phyloP scores from a whole-genome alignment of 1,284 basidiomycete genomes.

The Anthracocystis panici-leucophaei region DNA sequence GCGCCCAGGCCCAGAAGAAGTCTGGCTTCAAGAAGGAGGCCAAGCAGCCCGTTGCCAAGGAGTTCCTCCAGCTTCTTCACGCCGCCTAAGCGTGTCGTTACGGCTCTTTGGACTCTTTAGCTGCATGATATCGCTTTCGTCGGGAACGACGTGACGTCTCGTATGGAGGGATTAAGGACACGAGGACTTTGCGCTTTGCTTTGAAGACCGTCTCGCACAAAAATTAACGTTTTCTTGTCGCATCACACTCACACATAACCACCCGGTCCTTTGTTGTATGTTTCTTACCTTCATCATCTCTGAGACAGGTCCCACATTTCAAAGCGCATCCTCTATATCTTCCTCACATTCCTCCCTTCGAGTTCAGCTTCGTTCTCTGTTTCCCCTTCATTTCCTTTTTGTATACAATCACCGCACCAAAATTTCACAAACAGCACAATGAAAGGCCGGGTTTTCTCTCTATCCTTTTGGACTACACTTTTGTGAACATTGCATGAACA shows the following conservation, averaged over 20 bases:
- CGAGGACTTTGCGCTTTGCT: neutral
- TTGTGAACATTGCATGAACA: too few relatives aligned
- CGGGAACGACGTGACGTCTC: neutral
- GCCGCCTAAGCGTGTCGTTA: constrained; percentile 40
- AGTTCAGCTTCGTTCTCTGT: too few relatives aligned
- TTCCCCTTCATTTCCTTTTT: too few relatives aligned
- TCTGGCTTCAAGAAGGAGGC: constrained; percentile 65
- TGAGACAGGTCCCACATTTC: neutral
- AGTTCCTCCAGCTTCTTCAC: constrained; percentile 83
- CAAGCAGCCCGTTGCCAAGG: constrained; percentile 78
- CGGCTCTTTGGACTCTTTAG: constrained; percentile 5
- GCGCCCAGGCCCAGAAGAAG: constrained; percentile 62
- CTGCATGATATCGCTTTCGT: constrained; percentile 19
- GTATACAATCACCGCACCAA: too few relatives aligned
- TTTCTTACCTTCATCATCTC: neutral
- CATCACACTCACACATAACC: constrained; percentile 12
- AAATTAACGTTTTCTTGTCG: constrained; percentile 8
- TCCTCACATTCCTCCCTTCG: too few relatives aligned
- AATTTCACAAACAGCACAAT: too few relatives aligned
- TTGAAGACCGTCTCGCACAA: constrained; percentile 10
- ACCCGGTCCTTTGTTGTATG: constrained; percentile 47
- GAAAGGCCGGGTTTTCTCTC: too few relatives aligned
- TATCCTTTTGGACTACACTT: too few relatives aligned
- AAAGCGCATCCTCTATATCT: constrained; percentile 1
- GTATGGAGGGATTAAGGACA: constrained; percentile 2